Evolutionary conservation across 208 protist species (phyloP).

Genomic region (Trypanosoma rangeli): DNA sequence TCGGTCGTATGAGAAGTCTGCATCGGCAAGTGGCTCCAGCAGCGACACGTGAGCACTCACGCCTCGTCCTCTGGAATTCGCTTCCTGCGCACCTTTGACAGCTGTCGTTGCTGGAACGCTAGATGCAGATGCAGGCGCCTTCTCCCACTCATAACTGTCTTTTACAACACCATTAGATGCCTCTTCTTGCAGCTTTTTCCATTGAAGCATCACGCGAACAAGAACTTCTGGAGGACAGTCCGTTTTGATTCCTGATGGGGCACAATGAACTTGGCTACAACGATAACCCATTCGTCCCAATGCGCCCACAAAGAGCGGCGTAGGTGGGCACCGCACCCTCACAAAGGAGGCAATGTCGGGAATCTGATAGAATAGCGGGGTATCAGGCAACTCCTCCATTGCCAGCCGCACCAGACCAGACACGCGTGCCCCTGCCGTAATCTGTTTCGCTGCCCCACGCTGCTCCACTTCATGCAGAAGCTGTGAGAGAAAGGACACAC

Average conservation of each 20-base stretch:
- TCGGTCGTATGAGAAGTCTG: conserved; percentile 76
- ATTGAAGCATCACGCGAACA: conserved; percentile 83
- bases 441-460: conserved; percentile 49
- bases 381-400: conserved; percentile 86
- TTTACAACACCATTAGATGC: conserved; percentile 2
- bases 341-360: conserved; percentile 75
- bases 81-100: conserved; percentile 11
- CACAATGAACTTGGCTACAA: conserved; percentile 92
- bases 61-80: neutral
- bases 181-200: conserved; percentile 37
- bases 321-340: conserved; percentile 73
- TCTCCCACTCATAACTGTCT: neutral
- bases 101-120: neutral
- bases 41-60: conserved; percentile 19
- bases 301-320: conserved; percentile 69
- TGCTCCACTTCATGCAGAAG: conserved; percentile 70
- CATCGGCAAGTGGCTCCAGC: conserved; percentile 44
- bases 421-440: conserved; percentile 75
- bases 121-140: neutral
- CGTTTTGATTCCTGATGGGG: conserved; percentile 89
- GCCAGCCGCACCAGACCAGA: conserved; percentile 78
- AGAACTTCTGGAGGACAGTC: conserved; percentile 88
- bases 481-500: conserved; percentile 66
- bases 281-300: conserved; percentile 82
- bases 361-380: conserved; percentile 86